Percentiles rank a stretch among this genome's conserved stretches.
Evolutionary conservation across 371 early-diverging fungal genomes (phyloP).

Genomic region (Dichotomocladium elegans): DNA sequence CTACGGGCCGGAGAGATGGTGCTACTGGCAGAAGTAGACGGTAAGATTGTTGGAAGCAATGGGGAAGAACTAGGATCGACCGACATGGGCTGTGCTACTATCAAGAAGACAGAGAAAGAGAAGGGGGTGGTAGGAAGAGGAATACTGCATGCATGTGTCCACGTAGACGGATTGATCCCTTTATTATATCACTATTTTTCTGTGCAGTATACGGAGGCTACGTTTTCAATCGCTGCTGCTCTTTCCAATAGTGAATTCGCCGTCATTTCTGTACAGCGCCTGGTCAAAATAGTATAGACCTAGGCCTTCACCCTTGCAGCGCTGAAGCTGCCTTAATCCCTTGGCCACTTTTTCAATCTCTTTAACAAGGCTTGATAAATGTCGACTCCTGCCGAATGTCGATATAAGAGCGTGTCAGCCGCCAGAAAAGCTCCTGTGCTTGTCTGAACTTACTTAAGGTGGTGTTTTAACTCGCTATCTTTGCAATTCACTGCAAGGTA

Average conservation of each 20-base stretch:
- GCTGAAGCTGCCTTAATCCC: slow-evolving; percentile 44
- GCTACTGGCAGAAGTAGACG: no score
- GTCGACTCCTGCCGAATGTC: slow-evolving; percentile 11
- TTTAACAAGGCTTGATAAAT: slow-evolving; percentile 39
- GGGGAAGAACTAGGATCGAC: no score
- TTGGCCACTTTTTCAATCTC: slow-evolving; percentile 46
- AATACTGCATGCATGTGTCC: no score
- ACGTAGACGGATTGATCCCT: no score
- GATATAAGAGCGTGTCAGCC: not conserved
- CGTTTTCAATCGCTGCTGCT: not conserved
- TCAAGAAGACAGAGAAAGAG: not conserved
- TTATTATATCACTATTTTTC: no score
- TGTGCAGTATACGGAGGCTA: no score
- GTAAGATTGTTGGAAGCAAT: no score
- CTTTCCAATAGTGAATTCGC: slow-evolving; percentile 8
- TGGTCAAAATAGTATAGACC: slow-evolving; percentile 48
- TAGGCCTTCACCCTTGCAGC: slow-evolving; percentile 50
- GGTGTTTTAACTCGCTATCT: slow-evolving; percentile 57
- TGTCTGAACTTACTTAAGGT: slow-evolving; percentile 40
- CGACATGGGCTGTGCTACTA: no score
- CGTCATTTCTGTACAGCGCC: slow-evolving; percentile 27
- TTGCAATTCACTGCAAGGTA: slow-evolving; percentile 40
- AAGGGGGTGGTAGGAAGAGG: no score
- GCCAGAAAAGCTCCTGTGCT: not conserved
- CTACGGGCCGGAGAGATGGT: not conserved